phyloP scores from a whole-genome alignment of 75 land plant species.

The Larix kaempferi region DNA sequence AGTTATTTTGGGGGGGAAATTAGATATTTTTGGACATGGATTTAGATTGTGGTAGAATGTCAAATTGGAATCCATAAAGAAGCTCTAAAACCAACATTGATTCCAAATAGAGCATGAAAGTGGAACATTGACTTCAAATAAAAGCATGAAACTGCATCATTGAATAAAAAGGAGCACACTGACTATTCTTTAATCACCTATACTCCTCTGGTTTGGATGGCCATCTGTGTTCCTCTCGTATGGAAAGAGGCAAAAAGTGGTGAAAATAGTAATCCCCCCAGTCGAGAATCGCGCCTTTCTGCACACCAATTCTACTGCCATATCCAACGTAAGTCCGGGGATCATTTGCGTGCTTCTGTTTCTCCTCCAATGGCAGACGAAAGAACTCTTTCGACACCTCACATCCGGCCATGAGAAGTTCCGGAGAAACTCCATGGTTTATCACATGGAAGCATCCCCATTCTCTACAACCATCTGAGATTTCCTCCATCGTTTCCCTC shows the following conservation, averaged over 20 bases:
- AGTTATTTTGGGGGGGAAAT: too few relatives aligned
- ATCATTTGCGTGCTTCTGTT: slow-evolving; percentile 18
- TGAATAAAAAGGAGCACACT: not conserved
- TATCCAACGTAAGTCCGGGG: slow-evolving; percentile 25
- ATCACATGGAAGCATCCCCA: slow-evolving; percentile 36
- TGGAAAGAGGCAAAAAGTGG: slow-evolving; percentile 8
- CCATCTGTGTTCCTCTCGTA: slow-evolving; percentile 19
- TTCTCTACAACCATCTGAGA: slow-evolving; percentile 15
- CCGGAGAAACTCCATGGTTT: slow-evolving; percentile 15
- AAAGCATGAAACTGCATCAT: not conserved
- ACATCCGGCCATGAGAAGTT: not conserved
- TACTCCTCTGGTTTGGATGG: slow-evolving; percentile 20
- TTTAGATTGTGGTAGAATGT: too few relatives aligned
- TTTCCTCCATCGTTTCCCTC: slow-evolving; percentile 11
- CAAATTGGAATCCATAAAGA: not conserved
- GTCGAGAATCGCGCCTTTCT: slow-evolving; percentile 24
- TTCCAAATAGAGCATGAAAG: too few relatives aligned
- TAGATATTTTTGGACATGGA: too few relatives aligned
- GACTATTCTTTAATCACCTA: slow-evolving; percentile 11
- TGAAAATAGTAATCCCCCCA: slow-evolving; percentile 34
- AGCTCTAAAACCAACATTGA: not conserved
- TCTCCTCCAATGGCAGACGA: slow-evolving; percentile 32
- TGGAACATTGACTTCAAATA: too few relatives aligned
- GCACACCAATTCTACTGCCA: slow-evolving; percentile 23
- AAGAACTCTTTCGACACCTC: slow-evolving; percentile 23